Conservation (phyloP, 768 basidiomycete genomes). For the Boletus vinaceobasis region DNA sequence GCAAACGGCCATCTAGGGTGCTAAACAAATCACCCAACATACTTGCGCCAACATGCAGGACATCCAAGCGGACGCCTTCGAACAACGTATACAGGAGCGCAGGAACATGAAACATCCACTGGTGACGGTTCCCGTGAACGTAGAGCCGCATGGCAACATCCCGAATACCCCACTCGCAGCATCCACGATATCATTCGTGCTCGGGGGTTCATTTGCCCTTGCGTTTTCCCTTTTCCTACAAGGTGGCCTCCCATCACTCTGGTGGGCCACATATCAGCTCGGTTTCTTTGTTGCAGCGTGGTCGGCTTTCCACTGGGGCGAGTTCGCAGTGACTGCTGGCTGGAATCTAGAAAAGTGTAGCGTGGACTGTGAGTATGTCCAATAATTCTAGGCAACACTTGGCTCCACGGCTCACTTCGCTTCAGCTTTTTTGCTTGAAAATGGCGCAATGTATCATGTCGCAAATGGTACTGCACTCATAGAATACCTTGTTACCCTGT, state of each 20-base stretch:
- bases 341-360: slow-evolving; percentile 93
- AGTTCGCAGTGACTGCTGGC: slow-evolving; percentile 93
- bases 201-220: slow-evolving; percentile 68
- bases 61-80: slow-evolving; percentile 33
- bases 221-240: slow-evolving; percentile 49
- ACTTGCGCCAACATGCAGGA: slow-evolving; percentile 27
- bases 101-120: slow-evolving; percentile 39
- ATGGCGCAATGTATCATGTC: slow-evolving; percentile 79
- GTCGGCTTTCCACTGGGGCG: slow-evolving; percentile 89
- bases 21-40: neutral
- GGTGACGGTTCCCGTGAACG: slow-evolving; percentile 49
- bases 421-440: slow-evolving; percentile 89
- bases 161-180: slow-evolving; percentile 89
- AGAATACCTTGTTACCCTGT: slow-evolving; percentile 75
- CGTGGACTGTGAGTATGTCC: slow-evolving; percentile 74
- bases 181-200: slow-evolving; percentile 76
- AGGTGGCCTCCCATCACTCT: slow-evolving; percentile 43
- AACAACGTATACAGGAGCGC: slow-evolving; percentile 45
- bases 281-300: slow-evolving; percentile 82
- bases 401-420: slow-evolving; percentile 3
- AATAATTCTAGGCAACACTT: neutral
- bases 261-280: slow-evolving; percentile 73
- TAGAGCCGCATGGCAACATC: slow-evolving; percentile 48
- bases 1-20: slow-evolving; percentile 1
- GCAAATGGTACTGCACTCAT: slow-evolving; percentile 74